Conservation (phyloP, 768 basidiomycete species). For the Lentinula raphanica region DNA sequence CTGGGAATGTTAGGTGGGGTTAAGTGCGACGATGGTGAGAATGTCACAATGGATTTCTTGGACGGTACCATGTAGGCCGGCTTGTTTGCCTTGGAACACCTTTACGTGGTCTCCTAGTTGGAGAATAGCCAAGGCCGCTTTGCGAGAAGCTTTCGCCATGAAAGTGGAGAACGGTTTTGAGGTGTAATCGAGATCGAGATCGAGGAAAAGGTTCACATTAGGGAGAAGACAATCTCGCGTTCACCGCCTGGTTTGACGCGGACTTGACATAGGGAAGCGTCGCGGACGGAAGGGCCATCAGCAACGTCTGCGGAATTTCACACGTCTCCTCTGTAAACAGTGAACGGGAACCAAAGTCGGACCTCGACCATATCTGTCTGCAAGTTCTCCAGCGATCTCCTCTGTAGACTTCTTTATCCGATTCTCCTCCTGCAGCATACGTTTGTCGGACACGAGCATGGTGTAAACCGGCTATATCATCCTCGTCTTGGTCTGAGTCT, state of each 20-base stretch:
- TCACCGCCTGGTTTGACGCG: slow-evolving; percentile 94
- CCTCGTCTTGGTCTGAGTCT: slow-evolving; percentile 65
- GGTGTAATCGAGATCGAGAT: slow-evolving; percentile 77
- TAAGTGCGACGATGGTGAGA: slow-evolving; percentile 75
- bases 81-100: slow-evolving; percentile 94
- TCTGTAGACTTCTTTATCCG: slow-evolving; percentile 71
- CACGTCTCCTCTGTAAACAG: slow-evolving; percentile 91
- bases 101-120: slow-evolving; percentile 98
- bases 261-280: slow-evolving; percentile 94
- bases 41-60: slow-evolving; percentile 85
- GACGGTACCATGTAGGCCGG: slow-evolving; percentile 88
- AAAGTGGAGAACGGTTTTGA: slow-evolving; percentile 78
- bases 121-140: slow-evolving; percentile 88
- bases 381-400: slow-evolving; percentile 77
- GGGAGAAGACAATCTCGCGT: slow-evolving; percentile 86
- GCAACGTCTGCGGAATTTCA: slow-evolving; percentile 83
- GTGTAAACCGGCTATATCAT: slow-evolving; percentile 48
- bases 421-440: slow-evolving; percentile 60
- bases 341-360: slow-evolving; percentile 38
- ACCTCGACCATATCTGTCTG: slow-evolving; percentile 70
- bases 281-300: slow-evolving; percentile 97
- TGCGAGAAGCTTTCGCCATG: slow-evolving; percentile 88
- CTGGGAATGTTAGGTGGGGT: too few species aligned
- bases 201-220: slow-evolving; percentile 92
- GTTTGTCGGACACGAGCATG: slow-evolving; percentile 65